Evolutionary conservation across 2,329 filamentous ascomycete genomes (phyloP).

Genomic region (Nemania abortiva): DNA sequence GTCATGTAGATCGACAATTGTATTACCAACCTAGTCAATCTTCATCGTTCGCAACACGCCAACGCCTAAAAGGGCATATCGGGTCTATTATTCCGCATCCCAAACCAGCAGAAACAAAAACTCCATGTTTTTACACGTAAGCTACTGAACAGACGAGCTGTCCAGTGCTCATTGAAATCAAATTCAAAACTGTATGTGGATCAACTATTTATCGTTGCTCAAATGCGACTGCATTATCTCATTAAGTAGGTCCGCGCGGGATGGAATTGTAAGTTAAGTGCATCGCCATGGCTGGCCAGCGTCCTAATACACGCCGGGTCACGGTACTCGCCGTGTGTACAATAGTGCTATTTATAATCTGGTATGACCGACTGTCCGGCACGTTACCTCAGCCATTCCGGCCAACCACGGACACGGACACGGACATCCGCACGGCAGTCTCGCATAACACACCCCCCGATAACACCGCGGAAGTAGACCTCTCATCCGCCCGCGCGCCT

Average conservation of each 20-base stretch:
- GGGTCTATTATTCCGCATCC: conserved; percentile 31
- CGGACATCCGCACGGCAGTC: background rate
- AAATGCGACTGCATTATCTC: background rate
- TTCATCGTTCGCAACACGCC: background rate
- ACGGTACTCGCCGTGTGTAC: conserved; percentile 10
- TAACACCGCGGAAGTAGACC: conserved; percentile 44
- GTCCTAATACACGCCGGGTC: conserved; percentile 16
- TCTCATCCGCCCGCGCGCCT: conserved; percentile 54
- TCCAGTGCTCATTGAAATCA: background rate
- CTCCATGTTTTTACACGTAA: conserved; percentile 7
- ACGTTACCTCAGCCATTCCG: background rate
- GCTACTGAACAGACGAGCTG: background rate
- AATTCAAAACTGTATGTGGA: background rate
- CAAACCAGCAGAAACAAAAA: background rate
- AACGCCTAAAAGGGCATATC: conserved; percentile 27
- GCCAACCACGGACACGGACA: background rate
- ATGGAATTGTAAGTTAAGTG: conserved; percentile 1
- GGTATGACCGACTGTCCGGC: conserved; percentile 22
- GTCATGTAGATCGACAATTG: background rate
- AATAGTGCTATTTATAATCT: conserved; percentile 22
- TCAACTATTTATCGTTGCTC: background rate
- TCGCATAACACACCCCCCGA: background rate
- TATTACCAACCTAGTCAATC: background rate
- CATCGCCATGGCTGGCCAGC: conserved; percentile 25
- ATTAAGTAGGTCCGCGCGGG: background rate